Percentiles rank a stretch among this genome's conserved stretches.
Evolutionary conservation across 73 alveolate genomes (phyloP).

Genomic region (Paramecium sexaurelia): DNA sequence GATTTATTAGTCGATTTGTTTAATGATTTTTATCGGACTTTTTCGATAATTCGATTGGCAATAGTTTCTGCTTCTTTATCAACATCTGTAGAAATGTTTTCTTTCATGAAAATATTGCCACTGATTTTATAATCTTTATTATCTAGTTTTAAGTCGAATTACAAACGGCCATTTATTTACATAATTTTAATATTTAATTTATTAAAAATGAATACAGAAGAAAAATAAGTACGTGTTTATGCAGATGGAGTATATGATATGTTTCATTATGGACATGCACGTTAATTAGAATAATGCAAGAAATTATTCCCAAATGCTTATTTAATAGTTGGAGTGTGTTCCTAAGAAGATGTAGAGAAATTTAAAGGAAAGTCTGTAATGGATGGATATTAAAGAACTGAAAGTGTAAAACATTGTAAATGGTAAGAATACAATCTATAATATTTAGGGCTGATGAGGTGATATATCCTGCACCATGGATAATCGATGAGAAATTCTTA

Average conservation of each 20-base stretch:
- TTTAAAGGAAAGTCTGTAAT: slow-evolving; percentile 95
- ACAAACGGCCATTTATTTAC: slow-evolving; percentile 65
- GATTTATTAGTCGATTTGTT: neutral
- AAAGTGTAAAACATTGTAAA: slow-evolving; percentile 94
- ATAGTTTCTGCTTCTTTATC: slow-evolving; percentile 34
- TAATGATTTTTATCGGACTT: neutral
- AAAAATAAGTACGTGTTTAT: slow-evolving; percentile 92
- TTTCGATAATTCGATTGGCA: slow-evolving; percentile 12
- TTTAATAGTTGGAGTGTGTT: slow-evolving; percentile 96
- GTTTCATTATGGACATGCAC: slow-evolving; percentile 95
- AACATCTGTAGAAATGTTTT: neutral
- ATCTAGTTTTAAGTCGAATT: neutral
- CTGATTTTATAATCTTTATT: slow-evolving; percentile 15
- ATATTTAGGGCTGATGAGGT: slow-evolving; percentile 93
- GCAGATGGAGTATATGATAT: slow-evolving; percentile 96
- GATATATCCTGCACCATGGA: slow-evolving; percentile 96
- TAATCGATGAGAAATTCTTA: slow-evolving; percentile 84
- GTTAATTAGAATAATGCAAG: slow-evolving; percentile 92
- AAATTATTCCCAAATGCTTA: slow-evolving; percentile 87
- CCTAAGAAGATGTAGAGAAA: slow-evolving; percentile 90
- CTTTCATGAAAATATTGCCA: neutral
- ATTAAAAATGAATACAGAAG: slow-evolving; percentile 6
- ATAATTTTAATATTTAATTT: neutral
- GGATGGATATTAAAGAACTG: slow-evolving; percentile 94
- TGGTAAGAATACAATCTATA: slow-evolving; percentile 52